Conservation (phyloP, 257 asterid species). For the Asclepias syriaca region DNA sequence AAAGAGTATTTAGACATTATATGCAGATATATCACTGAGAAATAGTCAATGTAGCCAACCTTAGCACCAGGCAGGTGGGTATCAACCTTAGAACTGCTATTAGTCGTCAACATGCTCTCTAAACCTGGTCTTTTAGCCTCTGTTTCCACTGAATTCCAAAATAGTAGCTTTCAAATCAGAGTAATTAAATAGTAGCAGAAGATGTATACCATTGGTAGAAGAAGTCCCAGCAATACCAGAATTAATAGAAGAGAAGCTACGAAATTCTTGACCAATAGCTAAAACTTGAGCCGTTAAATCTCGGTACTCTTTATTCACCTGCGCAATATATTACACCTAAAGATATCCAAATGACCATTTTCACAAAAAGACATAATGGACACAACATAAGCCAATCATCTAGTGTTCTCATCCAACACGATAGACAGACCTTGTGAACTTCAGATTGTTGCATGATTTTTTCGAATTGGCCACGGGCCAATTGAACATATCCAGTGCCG, state of each 20-base stretch:
- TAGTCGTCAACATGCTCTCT: slow-evolving; percentile 28
- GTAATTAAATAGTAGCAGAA: slow-evolving; percentile 6
- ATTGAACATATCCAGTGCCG: slow-evolving; percentile 73
- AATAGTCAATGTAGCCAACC: background rate
- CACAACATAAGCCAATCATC: background rate
- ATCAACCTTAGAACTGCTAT: slow-evolving; percentile 43
- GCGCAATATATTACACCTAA: slow-evolving; percentile 15
- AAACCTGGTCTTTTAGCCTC: slow-evolving; percentile 30
- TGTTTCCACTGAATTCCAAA: slow-evolving; percentile 24
- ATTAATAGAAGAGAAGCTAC: too few relatives aligned
- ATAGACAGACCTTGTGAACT: slow-evolving; percentile 59
- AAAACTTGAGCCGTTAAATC: slow-evolving; percentile 66
- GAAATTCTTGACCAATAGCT: too few relatives aligned
- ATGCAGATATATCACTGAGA: background rate
- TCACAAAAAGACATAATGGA: background rate
- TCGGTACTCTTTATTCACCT: slow-evolving; percentile 90
- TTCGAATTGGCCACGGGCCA: slow-evolving; percentile 86
- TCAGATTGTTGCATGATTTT: slow-evolving; percentile 80
- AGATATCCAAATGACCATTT: background rate
- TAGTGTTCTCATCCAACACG: background rate
- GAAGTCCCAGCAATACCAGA: slow-evolving; percentile 8
- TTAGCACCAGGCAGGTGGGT: background rate
- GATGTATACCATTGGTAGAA: slow-evolving; percentile 34
- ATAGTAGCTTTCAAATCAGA: background rate
- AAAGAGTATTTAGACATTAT: background rate